Percentiles rank a stretch among this genome's conserved stretches.
phyloP scores from a whole-genome alignment of 2,329 filamentous ascomycete genomes.

The Sclerotinia spermophila region DNA sequence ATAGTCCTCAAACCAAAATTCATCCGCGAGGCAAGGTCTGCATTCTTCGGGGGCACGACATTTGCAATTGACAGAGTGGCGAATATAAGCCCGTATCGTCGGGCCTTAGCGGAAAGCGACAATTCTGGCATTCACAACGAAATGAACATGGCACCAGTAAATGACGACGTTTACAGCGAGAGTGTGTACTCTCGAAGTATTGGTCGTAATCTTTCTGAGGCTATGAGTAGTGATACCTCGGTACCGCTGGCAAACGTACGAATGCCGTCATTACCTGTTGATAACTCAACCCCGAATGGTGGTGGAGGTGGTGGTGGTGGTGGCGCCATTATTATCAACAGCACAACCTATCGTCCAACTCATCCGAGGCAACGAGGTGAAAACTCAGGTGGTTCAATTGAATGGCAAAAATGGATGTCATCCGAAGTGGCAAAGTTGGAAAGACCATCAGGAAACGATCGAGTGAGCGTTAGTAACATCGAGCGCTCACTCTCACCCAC shows the following conservation, averaged over 20 bases:
- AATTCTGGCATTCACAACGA: conserved; percentile 10
- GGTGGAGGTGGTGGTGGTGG: conserved; percentile 40
- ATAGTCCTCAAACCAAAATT: conserved; percentile 31
- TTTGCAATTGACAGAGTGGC: conserved; percentile 53
- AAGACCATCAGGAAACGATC: conserved; percentile 28
- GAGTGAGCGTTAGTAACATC: conserved; percentile 28
- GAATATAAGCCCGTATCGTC: conserved; percentile 53
- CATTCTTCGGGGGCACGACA: conserved; percentile 50
- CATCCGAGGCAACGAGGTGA: conserved; percentile 38
- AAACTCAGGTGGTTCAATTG: conserved; percentile 47
- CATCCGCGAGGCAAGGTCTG: conserved; percentile 45
- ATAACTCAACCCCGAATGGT: neutral
- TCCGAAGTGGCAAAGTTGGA: conserved; percentile 50
- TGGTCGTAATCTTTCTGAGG: conserved; percentile 27
- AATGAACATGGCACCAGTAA: neutral
- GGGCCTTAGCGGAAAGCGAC: conserved; percentile 41
- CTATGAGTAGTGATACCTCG: conserved; percentile 4
- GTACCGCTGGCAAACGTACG: conserved; percentile 21
- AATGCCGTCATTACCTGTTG: conserved; percentile 23
- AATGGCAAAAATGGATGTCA: conserved; percentile 55
- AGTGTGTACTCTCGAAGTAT: conserved; percentile 38
- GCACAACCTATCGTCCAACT: conserved; percentile 34
- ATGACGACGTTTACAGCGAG: conserved; percentile 30
- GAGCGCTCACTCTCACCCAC: conserved; percentile 21
- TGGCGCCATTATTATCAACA: conserved; percentile 39